These are phyloP conservation scores for Verbascum thapsus DNA, from an alignment of 257 asterid species.

Conservation along the genomic window DNA sequence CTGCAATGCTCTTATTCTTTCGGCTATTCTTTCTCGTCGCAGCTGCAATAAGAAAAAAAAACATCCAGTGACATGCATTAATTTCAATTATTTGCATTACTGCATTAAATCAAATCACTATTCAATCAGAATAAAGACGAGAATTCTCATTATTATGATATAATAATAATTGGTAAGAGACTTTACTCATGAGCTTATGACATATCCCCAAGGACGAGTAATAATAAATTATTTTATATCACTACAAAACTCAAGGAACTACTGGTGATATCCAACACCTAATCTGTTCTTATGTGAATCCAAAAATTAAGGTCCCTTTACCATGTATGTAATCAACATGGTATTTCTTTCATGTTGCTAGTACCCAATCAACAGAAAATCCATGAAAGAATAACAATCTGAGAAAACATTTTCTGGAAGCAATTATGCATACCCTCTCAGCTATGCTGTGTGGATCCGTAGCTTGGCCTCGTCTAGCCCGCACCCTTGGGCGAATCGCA, in stretches of 20 bases:
- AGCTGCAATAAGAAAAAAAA: constrained; percentile 45
- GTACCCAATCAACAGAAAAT: constrained; percentile 5
- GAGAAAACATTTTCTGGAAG: constrained; percentile 6
- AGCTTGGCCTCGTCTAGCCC: constrained; percentile 99
- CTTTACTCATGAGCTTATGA: neutral
- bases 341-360: neutral
- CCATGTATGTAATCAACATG: neutral
- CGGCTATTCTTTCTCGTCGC: constrained; percentile 97
- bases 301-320: neutral
- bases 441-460: constrained; percentile 99
- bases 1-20: constrained; percentile 94
- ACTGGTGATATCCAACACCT: constrained; percentile 14
- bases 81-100: neutral
- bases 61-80: neutral
- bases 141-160: neutral
- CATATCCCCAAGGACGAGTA: neutral
- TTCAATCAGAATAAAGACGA: constrained; percentile 9
- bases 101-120: constrained; percentile 4
- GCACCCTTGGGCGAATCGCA: constrained; percentile 86
- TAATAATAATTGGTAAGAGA: neutral
- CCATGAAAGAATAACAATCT: neutral
- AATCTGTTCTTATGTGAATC: constrained; percentile 12
- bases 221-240: constrained; percentile 5
- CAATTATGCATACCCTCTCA: constrained; percentile 70
- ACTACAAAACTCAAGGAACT: constrained; percentile 12